phyloP scores from a whole-genome alignment of 192 early-diverging fungal species.

The Umbelopsis sp. region DNA sequence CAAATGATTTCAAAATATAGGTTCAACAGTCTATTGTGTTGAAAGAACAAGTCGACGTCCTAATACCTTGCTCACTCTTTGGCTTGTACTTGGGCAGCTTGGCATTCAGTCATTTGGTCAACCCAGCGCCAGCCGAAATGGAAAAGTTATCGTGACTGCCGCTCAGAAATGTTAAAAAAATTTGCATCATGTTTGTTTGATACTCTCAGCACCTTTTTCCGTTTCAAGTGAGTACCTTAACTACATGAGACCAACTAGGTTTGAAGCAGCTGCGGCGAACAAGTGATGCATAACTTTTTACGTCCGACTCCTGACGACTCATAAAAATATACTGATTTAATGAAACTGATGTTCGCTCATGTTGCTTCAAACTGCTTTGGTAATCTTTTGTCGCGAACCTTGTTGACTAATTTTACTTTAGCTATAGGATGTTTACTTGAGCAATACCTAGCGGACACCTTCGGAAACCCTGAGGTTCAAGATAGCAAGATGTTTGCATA shows the following conservation, averaged over 20 bases:
- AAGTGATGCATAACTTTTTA: conserved; percentile 30
- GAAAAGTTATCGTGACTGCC: too few relatives aligned
- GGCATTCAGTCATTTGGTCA: too few relatives aligned
- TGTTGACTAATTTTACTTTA: background rate
- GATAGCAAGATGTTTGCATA: too few relatives aligned
- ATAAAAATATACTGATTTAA: conserved; percentile 14
- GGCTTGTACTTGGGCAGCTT: too few relatives aligned
- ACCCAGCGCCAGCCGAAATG: too few relatives aligned
- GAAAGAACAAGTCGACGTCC: too few relatives aligned
- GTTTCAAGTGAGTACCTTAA: background rate
- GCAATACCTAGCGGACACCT: too few relatives aligned
- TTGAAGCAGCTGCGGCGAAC: conserved; percentile 24
- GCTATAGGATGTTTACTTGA: too few relatives aligned
- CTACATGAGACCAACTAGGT: conserved; percentile 4
- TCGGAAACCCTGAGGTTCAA: too few relatives aligned
- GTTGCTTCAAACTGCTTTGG: background rate
- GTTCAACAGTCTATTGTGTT: too few relatives aligned
- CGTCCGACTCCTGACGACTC: conserved; percentile 19
- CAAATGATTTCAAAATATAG: too few relatives aligned
- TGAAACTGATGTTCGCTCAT: conserved; percentile 10
- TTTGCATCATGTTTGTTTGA: background rate
- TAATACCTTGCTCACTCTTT: too few relatives aligned
- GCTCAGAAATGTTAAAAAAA: background rate
- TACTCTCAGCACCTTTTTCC: background rate
- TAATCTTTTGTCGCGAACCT: background rate